phyloP scores from a whole-genome alignment of 1,284 basidiomycete genomes.

The Leccinum fuscescens region DNA sequence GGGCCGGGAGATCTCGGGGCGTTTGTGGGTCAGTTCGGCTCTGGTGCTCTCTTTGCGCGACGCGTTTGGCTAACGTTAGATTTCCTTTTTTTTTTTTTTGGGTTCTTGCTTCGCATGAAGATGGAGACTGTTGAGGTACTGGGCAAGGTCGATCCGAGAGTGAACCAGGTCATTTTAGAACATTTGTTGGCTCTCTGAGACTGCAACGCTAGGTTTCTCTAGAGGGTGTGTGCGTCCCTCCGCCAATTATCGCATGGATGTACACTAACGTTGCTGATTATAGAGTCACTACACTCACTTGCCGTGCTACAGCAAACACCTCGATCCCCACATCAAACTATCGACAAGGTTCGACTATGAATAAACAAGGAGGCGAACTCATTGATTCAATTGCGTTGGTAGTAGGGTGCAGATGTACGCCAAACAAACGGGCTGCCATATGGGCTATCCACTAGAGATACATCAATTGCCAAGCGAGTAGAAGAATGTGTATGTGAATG shows the following conservation, averaged over 20 bases:
- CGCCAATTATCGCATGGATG: not conserved
- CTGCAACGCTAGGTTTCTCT: not conserved
- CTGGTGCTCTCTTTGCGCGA: not conserved
- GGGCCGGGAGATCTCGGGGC: conserved; percentile 26
- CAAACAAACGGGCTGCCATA: not conserved
- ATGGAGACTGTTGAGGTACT: conserved; percentile 26
- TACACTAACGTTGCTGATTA: not conserved
- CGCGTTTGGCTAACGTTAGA: conserved; percentile 2
- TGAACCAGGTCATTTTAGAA: conserved; percentile 26
- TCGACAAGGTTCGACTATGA: too few relatives aligned
- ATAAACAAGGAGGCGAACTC: not conserved
- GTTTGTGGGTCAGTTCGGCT: conserved; percentile 27
- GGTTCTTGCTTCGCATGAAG: conserved; percentile 7
- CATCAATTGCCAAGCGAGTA: conserved; percentile 13
- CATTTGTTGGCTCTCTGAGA: conserved; percentile 16
- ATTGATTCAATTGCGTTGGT: not conserved
- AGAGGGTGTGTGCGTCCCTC: not conserved
- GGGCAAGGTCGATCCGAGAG: conserved; percentile 28
- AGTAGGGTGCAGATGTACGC: not conserved
- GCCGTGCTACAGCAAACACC: not conserved
- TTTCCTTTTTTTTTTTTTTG: not conserved
- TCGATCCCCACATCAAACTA: too few relatives aligned
- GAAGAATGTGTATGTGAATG: conserved; percentile 2
- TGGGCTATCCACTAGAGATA: conserved; percentile 24
- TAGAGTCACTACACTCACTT: not conserved